Evolutionary conservation across 192 early-diverging fungal species (phyloP).

Genomic region (Gaertneriomyces semiglobifer): DNA sequence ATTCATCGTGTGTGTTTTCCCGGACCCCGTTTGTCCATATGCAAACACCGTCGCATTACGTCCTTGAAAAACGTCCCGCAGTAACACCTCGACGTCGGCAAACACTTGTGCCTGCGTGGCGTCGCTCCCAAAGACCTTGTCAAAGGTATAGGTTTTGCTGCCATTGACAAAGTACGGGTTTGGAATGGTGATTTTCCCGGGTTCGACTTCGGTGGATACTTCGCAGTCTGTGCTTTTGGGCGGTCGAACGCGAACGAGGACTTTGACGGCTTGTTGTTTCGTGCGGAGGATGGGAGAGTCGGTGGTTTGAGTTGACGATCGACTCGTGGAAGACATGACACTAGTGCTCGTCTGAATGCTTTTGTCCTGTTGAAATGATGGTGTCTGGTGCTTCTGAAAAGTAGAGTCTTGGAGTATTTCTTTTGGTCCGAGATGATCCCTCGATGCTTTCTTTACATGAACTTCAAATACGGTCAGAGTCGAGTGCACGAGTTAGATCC

Average conservation of each 20-base stretch:
- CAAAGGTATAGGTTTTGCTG: constrained; percentile 38
- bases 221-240: background rate
- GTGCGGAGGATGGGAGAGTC: background rate
- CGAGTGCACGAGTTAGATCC: no score
- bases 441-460: no score
- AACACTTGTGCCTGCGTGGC: constrained; percentile 58
- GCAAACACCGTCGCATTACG: constrained; percentile 95
- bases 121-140: constrained; percentile 63
- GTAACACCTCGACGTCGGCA: constrained; percentile 53
- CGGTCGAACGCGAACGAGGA: constrained; percentile 22
- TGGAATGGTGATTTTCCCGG: background rate
- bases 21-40: constrained; percentile 88
- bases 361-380: no score
- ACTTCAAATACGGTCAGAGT: no score
- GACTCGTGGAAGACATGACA: no score
- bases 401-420: no score
- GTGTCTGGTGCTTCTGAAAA: no score
- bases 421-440: no score
- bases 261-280: constrained; percentile 18
- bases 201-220: background rate
- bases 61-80: constrained; percentile 73
- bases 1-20: constrained; percentile 97
- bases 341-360: no score
- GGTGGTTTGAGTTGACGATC: no score
- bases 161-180: constrained; percentile 6